phyloP scores from a whole-genome alignment of 345 rosid genomes.

The Streptanthus diversifolius region DNA sequence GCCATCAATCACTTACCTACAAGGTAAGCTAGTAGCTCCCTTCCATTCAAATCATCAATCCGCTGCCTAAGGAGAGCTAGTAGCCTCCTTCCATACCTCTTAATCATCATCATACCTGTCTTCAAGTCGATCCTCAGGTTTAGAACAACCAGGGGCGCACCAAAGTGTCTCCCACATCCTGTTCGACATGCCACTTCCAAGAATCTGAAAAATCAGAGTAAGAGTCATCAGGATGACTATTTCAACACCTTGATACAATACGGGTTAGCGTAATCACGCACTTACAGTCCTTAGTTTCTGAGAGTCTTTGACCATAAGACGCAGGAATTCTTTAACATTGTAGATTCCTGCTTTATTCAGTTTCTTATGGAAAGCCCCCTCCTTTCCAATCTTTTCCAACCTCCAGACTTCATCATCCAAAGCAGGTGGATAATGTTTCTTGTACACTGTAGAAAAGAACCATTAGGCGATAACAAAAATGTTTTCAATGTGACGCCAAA shows the following conservation, averaged over 20 bases:
- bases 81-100: too few relatives aligned
- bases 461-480: neutral
- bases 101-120: too few relatives aligned
- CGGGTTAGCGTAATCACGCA: neutral
- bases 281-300: constrained; percentile 81
- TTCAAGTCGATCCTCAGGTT: too few relatives aligned
- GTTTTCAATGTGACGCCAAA: neutral
- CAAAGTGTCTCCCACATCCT: constrained; percentile 99
- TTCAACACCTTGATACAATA: neutral
- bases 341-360: constrained; percentile 72
- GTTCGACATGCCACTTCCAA: constrained; percentile 99
- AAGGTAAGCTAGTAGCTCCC: too few relatives aligned
- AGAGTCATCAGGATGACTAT: constrained; percentile 8
- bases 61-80: too few relatives aligned
- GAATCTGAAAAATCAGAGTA: constrained; percentile 55
- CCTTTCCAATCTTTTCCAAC: constrained; percentile 95
- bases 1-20: too few relatives aligned
- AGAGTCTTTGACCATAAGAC: constrained; percentile 74
- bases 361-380: constrained; percentile 95
- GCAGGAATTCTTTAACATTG: constrained; percentile 81
- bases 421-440: constrained; percentile 96
- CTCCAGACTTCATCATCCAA: constrained; percentile 91
- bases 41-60: too few relatives aligned
- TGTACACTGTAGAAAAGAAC: constrained; percentile 53
- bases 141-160: too few relatives aligned